Percentiles rank a stretch among this genome's conserved stretches.
Evolutionary conservation across 345 rosid species (phyloP).

Genomic region (Hirschfeldia incana): DNA sequence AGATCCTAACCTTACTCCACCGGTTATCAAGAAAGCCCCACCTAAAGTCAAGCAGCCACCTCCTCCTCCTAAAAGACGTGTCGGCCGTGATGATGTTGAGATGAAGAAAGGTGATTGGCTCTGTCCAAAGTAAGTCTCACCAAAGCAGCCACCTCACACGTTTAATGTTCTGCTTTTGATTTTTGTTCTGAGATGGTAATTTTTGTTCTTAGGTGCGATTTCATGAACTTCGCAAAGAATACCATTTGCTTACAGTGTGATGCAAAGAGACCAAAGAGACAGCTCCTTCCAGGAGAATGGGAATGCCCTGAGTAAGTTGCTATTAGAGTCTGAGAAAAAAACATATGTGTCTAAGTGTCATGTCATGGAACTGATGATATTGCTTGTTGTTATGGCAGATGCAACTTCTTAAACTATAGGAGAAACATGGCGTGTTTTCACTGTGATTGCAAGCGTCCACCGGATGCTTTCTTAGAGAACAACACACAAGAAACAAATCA

Average conservation of each 20-base stretch:
- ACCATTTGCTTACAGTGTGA: conserved; percentile 92
- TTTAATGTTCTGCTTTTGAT: too few species aligned
- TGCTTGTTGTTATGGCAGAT: conserved; percentile 52
- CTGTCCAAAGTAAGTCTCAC: conserved; percentile 78
- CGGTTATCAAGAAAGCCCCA: conserved; percentile 77
- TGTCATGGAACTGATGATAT: conserved; percentile 5
- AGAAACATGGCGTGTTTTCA: conserved; percentile 93
- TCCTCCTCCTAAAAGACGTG: conserved; percentile 80
- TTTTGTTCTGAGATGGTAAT: too few species aligned
- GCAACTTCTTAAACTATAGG: conserved; percentile 93
- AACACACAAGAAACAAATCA: conserved; percentile 52
- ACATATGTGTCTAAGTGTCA: not conserved
- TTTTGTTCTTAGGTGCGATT: conserved; percentile 68
- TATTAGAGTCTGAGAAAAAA: not conserved
- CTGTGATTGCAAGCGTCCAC: conserved; percentile 97
- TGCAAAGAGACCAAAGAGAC: conserved; percentile 95
- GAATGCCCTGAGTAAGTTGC: conserved; percentile 95
- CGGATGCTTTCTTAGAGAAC: conserved; percentile 63
- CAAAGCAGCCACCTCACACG: too few species aligned
- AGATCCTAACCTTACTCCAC: conserved; percentile 96
- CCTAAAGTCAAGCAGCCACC: conserved; percentile 98
- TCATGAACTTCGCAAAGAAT: conserved; percentile 98
- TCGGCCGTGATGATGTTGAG: conserved; percentile 94
- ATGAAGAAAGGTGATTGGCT: conserved; percentile 99
- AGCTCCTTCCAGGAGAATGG: conserved; percentile 99